These are phyloP conservation scores for Crotalaria pallida DNA, from an alignment of 306 rosid species.

Conservation along the genomic window DNA sequence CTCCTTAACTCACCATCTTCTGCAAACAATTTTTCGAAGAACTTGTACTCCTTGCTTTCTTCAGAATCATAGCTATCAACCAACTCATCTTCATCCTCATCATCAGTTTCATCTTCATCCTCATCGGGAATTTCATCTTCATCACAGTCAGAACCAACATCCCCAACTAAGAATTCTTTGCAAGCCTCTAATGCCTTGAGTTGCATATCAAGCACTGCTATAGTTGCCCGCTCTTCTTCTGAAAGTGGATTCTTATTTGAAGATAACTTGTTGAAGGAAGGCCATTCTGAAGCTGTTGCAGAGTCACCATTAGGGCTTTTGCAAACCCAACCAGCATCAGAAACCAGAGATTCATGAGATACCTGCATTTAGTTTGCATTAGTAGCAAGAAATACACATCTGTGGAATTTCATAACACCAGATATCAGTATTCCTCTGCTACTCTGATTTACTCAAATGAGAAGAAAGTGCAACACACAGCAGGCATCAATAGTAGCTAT, in stretches of 20 bases:
- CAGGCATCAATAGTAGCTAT: background rate
- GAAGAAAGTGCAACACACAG: background rate
- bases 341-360: slow-evolving; percentile 17
- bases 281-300: slow-evolving; percentile 38
- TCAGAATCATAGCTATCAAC: slow-evolving; percentile 13
- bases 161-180: slow-evolving; percentile 32
- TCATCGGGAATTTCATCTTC: no score
- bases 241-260: slow-evolving; percentile 8
- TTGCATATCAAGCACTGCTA: slow-evolving; percentile 38
- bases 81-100: slow-evolving; percentile 17
- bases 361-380: slow-evolving; percentile 18
- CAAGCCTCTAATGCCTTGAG: slow-evolving; percentile 39
- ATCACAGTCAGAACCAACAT: slow-evolving; percentile 30
- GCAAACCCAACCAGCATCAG: slow-evolving; percentile 22
- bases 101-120: slow-evolving; percentile 22
- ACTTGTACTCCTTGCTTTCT: slow-evolving; percentile 33
- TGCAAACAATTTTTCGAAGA: slow-evolving; percentile 41
- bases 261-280: slow-evolving; percentile 14
- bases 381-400: background rate
- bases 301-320: background rate
- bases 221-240: slow-evolving; percentile 24
- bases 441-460: background rate
- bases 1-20: slow-evolving; percentile 49
- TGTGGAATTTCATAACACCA: background rate
- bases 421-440: background rate